Evolutionary conservation across 1,284 basidiomycete species (phyloP).

Genomic region (Rhizoctonia solani): DNA sequence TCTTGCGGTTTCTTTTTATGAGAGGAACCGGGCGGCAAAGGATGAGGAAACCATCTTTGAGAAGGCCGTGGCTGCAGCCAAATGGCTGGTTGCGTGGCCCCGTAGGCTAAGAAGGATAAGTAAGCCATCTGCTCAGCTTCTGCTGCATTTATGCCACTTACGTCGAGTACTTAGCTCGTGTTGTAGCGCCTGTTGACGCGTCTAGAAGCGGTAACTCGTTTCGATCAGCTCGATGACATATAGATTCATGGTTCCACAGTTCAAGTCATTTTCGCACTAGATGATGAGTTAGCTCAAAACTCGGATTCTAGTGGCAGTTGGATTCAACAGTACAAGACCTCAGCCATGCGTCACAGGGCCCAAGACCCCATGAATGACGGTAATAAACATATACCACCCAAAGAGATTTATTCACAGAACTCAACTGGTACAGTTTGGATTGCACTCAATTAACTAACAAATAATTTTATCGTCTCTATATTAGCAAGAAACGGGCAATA

Average conservation of each 20-base stretch:
- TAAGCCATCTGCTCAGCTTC: constrained; percentile 50
- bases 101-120: constrained; percentile 70
- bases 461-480: too few relatives aligned
- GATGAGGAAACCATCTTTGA: constrained; percentile 71
- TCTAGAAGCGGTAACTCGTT: constrained; percentile 69
- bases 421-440: too few relatives aligned
- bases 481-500: too few relatives aligned
- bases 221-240: not conserved
- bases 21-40: constrained; percentile 71
- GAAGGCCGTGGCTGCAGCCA: constrained; percentile 65
- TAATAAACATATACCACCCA: too few relatives aligned
- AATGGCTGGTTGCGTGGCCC: constrained; percentile 70
- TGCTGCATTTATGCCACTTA: constrained; percentile 2
- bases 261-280: constrained; percentile 77
- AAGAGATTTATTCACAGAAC: too few relatives aligned
- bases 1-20: constrained; percentile 78
- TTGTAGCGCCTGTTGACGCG: constrained; percentile 74
- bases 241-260: constrained; percentile 14
- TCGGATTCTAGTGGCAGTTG: too few relatives aligned
- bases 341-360: too few relatives aligned
- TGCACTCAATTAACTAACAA: too few relatives aligned
- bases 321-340: too few relatives aligned
- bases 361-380: too few relatives aligned
- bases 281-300: constrained; percentile 74
- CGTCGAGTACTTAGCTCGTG: constrained; percentile 58